Base-by-base conservation (phyloP, 768 basidiomycete species). In the Punctularia strigosozonata region DNA sequence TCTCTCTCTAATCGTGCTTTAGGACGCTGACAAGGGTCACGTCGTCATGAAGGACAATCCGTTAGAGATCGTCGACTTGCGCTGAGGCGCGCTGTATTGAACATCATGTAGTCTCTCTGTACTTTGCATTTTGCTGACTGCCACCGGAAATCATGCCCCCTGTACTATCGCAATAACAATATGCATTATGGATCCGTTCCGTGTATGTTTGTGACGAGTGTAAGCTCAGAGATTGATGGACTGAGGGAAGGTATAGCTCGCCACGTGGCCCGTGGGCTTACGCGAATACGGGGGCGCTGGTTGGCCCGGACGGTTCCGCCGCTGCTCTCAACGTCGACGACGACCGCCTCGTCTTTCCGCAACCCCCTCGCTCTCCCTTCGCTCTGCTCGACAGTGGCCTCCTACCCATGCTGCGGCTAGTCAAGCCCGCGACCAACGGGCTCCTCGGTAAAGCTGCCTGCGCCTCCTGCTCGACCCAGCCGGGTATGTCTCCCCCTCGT, bases 11-110 rank as follows among this genome's bases (percentile, higher is more conserved):
- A 31, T 31, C 32, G 32, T 30, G 21, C 23, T 31, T 28, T 47
- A 88, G 79, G 88, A 90, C 48, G 82, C 82, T 17, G 86, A 87
- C 49, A 85, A 78, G 53, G 82, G 81, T 0, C 88, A 91, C 55
- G 85, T 89, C 7, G 73, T 77, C 50, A 80, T 83, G 68, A 77
- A 71, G 45, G 80, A 85, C 31, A 55, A 75, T 22, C 57, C 72
- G 1, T 57, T 91, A 36, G 88, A 90, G 59, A 86, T 88, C 42
- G 80, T 88, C n/a, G 88, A 91, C 60, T 51, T 90, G 45, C 75
- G 88, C 17, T 49, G 47, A 54, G n/a, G n/a, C n/a, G n/a, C n/a
- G n/a, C n/a, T n/a, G n/a, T n/a, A n/a, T n/a, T n/a, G n/a, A n/a
- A n/a, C n/a, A n/a, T n/a, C n/a, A n/a, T n/a, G n/a, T n/a, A n/a